A percentile compares a stretch with the other conserved stretches of the same genome.
These are phyloP conservation scores for Fusarium sp. DNA, from an alignment of 2,329 filamentous ascomycete genomes.

Conservation along the genomic window DNA sequence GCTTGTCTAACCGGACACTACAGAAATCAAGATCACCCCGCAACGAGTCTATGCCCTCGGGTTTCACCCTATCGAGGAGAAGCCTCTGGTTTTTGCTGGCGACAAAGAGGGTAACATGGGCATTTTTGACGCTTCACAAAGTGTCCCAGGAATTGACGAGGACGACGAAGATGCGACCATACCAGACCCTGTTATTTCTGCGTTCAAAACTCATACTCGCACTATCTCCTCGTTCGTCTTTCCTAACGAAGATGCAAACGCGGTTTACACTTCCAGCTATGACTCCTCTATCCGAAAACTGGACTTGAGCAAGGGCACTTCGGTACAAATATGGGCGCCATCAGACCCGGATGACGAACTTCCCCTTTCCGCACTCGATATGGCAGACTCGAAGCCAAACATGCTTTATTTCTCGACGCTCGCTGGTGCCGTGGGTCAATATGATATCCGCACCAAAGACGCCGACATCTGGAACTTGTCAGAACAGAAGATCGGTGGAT, in stretches of 20 bases:
- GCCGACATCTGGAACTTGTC: constrained; percentile 79
- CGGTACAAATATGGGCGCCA: constrained; percentile 84
- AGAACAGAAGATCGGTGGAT: constrained; percentile 96
- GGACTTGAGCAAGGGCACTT: constrained; percentile 82
- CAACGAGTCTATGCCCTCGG: constrained; percentile 87
- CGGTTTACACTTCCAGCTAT: constrained; percentile 87
- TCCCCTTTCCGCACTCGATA: constrained; percentile 86
- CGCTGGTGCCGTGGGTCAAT: constrained; percentile 80
- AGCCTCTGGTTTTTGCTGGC: constrained; percentile 90
- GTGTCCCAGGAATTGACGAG: constrained; percentile 66
- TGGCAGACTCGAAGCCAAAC: constrained; percentile 76
- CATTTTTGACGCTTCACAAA: constrained; percentile 88
- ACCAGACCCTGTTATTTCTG: constrained; percentile 82
- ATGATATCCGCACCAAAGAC: constrained; percentile 75
- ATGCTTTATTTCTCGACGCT: constrained; percentile 89
- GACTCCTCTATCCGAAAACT: constrained; percentile 91
- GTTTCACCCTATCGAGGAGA: constrained; percentile 88
- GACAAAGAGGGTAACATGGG: constrained; percentile 94
- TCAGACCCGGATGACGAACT: constrained; percentile 75
- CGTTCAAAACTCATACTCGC: constrained; percentile 88
- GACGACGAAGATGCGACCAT: constrained; percentile 76
- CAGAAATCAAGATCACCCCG: constrained; percentile 90
- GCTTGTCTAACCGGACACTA: not conserved
- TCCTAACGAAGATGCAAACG: constrained; percentile 75
- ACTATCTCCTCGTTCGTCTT: constrained; percentile 90